These are phyloP conservation scores for Pholiota conissans DNA, from an alignment of 768 basidiomycete genomes.

Conservation along the genomic window DNA sequence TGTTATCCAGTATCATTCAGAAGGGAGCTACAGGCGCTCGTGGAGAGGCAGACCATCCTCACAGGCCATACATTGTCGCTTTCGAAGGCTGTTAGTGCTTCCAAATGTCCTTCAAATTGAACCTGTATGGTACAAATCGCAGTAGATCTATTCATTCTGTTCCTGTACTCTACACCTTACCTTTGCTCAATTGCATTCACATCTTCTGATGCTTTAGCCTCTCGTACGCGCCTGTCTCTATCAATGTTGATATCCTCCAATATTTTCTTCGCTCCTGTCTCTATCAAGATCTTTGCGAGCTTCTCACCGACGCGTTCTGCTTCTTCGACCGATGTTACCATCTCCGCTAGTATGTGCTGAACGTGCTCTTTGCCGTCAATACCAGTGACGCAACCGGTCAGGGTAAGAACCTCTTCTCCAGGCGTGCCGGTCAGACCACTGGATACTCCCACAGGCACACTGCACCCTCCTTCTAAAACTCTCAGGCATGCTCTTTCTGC, in stretches of 20 bases:
- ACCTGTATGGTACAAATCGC: conserved; percentile 19
- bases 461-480: conserved; percentile 96
- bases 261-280: conserved; percentile 74
- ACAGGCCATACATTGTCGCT: conserved; percentile 22
- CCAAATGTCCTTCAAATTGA: conserved; percentile 13
- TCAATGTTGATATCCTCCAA: conserved; percentile 82
- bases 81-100: conserved; percentile 15
- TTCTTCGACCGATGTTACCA: conserved; percentile 51
- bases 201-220: conserved; percentile 36
- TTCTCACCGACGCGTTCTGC: conserved; percentile 69
- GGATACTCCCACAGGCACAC: conserved; percentile 89
- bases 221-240: conserved; percentile 47
- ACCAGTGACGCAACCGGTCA: conserved; percentile 85
- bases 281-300: conserved; percentile 65
- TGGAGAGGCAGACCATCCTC: conserved; percentile 55
- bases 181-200: not conserved
- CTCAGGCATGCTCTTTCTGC: conserved; percentile 88
- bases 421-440: conserved; percentile 43
- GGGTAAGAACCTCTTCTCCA: conserved; percentile 40
- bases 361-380: conserved; percentile 76
- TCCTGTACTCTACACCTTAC: not conserved
- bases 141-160: not conserved
- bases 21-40: conserved; percentile 66
- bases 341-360: conserved; percentile 55
- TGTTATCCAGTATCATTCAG: conserved; percentile 41